Conservation (phyloP, 1,139 yeast genomes). For the Williopsis jadinii region DNA sequence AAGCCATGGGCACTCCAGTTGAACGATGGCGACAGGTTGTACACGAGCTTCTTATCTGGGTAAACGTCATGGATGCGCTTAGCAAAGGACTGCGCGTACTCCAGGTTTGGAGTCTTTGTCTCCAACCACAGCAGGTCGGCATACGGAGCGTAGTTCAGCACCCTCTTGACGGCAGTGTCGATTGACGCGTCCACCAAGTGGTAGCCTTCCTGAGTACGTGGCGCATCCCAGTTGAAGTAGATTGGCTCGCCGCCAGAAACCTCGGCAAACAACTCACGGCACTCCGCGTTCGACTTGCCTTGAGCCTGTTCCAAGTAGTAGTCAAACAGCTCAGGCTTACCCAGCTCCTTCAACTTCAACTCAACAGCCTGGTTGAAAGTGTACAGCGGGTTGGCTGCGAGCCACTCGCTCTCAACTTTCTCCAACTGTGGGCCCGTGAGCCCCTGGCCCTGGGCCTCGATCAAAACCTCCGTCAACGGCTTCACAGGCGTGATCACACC, state of each 20-base stretch:
- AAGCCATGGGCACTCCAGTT: conserved; percentile 54
- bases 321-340: conserved; percentile 28
- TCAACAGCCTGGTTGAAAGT: conserved; percentile 47
- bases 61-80: conserved; percentile 35
- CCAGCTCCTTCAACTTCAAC: conserved; percentile 20
- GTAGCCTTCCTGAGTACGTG: conserved; percentile 52
- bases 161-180: conserved; percentile 47
- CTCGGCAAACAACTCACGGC: conserved; percentile 28
- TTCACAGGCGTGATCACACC: conserved; percentile 36
- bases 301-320: conserved; percentile 23
- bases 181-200: conserved; percentile 42
- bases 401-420: conserved; percentile 39
- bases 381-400: conserved; percentile 31
- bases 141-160: conserved; percentile 47
- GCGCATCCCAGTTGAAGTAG: conserved; percentile 52
- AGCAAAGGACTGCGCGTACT: conserved; percentile 45
- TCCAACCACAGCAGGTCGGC: conserved; percentile 55
- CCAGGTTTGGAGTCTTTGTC: conserved; percentile 47
- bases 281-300: conserved; percentile 26
- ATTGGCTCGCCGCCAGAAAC: conserved; percentile 27
- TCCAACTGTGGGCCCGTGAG: conserved; percentile 29
- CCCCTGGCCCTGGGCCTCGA: conserved; percentile 37
- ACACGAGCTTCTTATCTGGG: conserved; percentile 52
- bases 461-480: conserved; percentile 41
- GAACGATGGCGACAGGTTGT: conserved; percentile 52